These are phyloP conservation scores for Trichomonascus vanleenenianus DNA, from an alignment of 805 yeast genomes.

Conservation along the genomic window DNA sequence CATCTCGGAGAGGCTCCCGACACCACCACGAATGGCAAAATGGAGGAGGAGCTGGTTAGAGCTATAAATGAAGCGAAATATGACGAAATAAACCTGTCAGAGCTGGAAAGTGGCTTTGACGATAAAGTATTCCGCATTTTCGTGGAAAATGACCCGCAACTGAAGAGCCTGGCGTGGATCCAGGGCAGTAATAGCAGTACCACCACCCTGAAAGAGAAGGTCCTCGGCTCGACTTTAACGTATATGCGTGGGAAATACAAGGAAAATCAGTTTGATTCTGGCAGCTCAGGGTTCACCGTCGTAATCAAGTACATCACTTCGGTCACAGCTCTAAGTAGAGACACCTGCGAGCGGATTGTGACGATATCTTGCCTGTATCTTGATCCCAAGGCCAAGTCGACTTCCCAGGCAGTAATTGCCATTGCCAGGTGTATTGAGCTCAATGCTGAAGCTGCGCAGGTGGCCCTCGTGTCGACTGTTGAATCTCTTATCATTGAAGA, in stretches of 20 bases:
- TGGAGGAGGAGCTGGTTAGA: no score
- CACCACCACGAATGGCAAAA: no score
- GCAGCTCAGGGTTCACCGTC: not conserved
- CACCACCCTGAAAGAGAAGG: not conserved
- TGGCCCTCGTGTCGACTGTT: constrained; percentile 5
- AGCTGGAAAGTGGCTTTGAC: no score
- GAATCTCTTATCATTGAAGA: constrained; percentile 13
- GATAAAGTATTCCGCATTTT: no score
- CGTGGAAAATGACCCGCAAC: no score
- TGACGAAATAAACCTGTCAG: no score
- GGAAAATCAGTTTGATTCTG: not conserved
- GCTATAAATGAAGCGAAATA: no score
- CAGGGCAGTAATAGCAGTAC: no score
- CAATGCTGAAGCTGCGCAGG: not conserved
- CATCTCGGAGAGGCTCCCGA: no score
- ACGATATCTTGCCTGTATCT: not conserved
- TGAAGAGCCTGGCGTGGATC: no score
- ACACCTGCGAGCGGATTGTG: constrained; percentile 1
- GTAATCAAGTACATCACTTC: not conserved
- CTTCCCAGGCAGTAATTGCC: constrained; percentile 7
- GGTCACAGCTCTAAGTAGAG: not conserved
- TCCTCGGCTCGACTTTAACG: not conserved
- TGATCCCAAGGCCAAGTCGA: not conserved
- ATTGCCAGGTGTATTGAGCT: constrained; percentile 11
- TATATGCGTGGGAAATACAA: not conserved